These are phyloP conservation scores for Boletus tylopilopsis DNA, from an alignment of 768 basidiomycete genomes.

Conservation along the genomic window DNA sequence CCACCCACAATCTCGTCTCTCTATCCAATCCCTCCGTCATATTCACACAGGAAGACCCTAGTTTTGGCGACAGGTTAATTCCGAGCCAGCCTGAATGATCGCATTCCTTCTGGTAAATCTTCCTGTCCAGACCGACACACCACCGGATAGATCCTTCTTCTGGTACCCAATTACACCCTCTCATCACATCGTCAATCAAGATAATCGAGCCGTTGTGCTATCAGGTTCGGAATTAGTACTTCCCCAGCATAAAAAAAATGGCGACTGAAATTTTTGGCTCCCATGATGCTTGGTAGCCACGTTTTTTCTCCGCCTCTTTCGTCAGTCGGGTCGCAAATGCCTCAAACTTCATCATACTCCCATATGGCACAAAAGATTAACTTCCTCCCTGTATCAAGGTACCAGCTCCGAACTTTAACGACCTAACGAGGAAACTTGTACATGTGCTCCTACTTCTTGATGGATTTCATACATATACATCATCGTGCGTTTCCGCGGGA, in stretches of 20 bases:
- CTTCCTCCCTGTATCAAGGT: conserved; percentile 4
- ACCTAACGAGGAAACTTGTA: conserved; percentile 8
- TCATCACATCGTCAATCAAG: not conserved
- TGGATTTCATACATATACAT: too few species aligned
- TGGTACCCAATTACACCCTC: not conserved
- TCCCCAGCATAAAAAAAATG: not conserved
- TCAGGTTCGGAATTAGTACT: not conserved
- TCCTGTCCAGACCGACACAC: not conserved
- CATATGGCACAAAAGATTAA: not conserved
- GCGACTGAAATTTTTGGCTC: not conserved
- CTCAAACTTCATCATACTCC: not conserved
- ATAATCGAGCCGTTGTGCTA: not conserved
- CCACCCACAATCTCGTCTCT: not conserved
- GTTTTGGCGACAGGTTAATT: not conserved
- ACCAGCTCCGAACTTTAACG: conserved; percentile 5
- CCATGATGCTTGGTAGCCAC: not conserved
- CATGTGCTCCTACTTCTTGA: not conserved
- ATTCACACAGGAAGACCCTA: conserved; percentile 5
- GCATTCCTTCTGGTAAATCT: not conserved
- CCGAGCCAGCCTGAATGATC: not conserved
- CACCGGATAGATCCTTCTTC: not conserved
- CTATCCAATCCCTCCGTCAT: not conserved
- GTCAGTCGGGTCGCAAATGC: not conserved
- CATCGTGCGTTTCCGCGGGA: too few species aligned
- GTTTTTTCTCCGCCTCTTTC: not conserved